These are phyloP conservation scores for Lycium barbarum DNA, from an alignment of 257 asterid species.

Conservation along the genomic window DNA sequence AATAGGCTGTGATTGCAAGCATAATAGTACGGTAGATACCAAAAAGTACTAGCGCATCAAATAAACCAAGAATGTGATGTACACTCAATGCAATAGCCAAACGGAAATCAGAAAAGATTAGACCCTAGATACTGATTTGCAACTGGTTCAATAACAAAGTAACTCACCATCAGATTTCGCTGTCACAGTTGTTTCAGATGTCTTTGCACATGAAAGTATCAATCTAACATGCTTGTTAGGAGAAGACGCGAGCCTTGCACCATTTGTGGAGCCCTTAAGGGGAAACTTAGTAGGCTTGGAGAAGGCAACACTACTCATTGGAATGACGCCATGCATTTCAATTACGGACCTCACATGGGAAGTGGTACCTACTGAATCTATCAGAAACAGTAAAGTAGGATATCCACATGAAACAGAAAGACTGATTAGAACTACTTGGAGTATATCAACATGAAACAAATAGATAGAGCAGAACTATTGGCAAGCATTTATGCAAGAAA, in stretches of 20 bases:
- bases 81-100: slow-evolving; percentile 16
- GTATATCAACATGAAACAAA: slow-evolving; percentile 18
- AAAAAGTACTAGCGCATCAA: slow-evolving; percentile 16
- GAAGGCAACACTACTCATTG: slow-evolving; percentile 45
- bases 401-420: slow-evolving; percentile 14
- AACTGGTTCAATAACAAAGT: slow-evolving; percentile 17
- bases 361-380: slow-evolving; percentile 49
- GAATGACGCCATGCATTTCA: slow-evolving; percentile 59
- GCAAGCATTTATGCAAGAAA: slow-evolving; percentile 22
- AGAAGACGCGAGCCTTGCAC: slow-evolving; percentile 49
- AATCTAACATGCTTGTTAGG: slow-evolving; percentile 51
- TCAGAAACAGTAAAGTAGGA: slow-evolving; percentile 32
- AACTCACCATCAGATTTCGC: slow-evolving; percentile 62
- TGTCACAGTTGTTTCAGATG: slow-evolving; percentile 60
- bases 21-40: background rate
- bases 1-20: slow-evolving; percentile 4
- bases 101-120: background rate
- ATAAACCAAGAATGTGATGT: background rate
- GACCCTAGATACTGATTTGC: background rate
- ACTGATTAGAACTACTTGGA: background rate
- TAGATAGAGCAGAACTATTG: slow-evolving; percentile 22
- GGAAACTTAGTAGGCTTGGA: slow-evolving; percentile 43
- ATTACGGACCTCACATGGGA: slow-evolving; percentile 51
- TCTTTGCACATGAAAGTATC: slow-evolving; percentile 60
- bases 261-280: slow-evolving; percentile 40